Conservation (phyloP, 1,139 yeast species). For the Eremothecium cymbalariae region DNA sequence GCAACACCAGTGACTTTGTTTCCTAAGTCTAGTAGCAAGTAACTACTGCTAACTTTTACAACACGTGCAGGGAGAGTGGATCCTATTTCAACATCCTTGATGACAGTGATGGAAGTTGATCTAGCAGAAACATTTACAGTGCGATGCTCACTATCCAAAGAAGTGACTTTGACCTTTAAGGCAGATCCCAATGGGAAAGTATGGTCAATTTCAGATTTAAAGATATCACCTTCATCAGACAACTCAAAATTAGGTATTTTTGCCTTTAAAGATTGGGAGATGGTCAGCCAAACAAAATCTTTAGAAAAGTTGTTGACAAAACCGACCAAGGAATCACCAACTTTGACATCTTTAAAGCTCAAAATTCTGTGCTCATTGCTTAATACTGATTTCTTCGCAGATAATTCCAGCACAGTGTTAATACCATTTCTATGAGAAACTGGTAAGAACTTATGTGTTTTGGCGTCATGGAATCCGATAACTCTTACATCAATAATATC, state of each 20-base stretch:
- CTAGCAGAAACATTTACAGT: conserved; percentile 47
- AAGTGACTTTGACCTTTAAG: conserved; percentile 48
- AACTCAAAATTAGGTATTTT: conserved; percentile 60
- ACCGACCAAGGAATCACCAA: conserved; percentile 58
- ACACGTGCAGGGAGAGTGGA: conserved; percentile 57
- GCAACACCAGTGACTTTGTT: conserved; percentile 56
- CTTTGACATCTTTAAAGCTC: conserved; percentile 41
- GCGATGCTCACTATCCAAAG: conserved; percentile 47
- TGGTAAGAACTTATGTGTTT: conserved; percentile 62
- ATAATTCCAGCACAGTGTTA: conserved; percentile 56
- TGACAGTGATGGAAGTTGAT: conserved; percentile 35
- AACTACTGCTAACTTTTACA: conserved; percentile 51
- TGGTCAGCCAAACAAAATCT: conserved; percentile 57
- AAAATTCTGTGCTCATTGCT: conserved; percentile 38
- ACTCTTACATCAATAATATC: conserved; percentile 55
- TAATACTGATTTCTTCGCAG: conserved; percentile 42
- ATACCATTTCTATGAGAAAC: conserved; percentile 53
- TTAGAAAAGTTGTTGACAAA: conserved; percentile 54
- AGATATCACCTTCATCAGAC: conserved; percentile 45
- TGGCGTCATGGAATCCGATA: conserved; percentile 70
- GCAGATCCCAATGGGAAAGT: conserved; percentile 67
- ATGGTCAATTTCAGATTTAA: conserved; percentile 43
- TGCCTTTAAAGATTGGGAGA: conserved; percentile 64
- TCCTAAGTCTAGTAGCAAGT: conserved; percentile 62
- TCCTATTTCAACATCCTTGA: conserved; percentile 52